phyloP scores from a whole-genome alignment of 2,329 filamentous ascomycete species.

The Pestalotiopsis fici region DNA sequence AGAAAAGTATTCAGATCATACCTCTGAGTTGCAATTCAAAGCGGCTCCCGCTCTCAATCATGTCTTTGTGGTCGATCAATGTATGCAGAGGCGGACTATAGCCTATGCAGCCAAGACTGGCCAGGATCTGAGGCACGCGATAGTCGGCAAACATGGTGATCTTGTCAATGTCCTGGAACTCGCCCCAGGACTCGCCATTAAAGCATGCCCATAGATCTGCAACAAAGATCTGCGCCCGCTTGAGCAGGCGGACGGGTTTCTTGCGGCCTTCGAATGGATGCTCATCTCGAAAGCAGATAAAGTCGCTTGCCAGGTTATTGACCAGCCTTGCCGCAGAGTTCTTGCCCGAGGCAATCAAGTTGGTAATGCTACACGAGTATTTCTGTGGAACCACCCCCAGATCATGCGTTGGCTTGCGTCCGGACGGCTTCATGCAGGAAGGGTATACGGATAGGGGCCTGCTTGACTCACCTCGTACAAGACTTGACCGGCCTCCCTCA shows the following conservation, averaged over 20 bases:
- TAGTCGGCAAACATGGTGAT: slow-evolving; percentile 99
- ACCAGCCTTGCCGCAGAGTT: slow-evolving; percentile 79
- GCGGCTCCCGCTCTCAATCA: slow-evolving; percentile 69
- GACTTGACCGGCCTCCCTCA: slow-evolving; percentile 81
- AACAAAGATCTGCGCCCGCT: slow-evolving; percentile 93
- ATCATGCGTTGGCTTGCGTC: slow-evolving; percentile 19
- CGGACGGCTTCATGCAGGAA: neutral
- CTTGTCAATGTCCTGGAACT: slow-evolving; percentile 88
- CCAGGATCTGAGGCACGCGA: slow-evolving; percentile 89
- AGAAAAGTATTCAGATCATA: slow-evolving; percentile 27
- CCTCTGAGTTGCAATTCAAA: slow-evolving; percentile 90
- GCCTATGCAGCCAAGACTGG: slow-evolving; percentile 77
- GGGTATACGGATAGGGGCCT: slow-evolving; percentile 6
- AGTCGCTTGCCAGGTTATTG: slow-evolving; percentile 80
- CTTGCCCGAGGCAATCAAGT: slow-evolving; percentile 73
- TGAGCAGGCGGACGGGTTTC: slow-evolving; percentile 77
- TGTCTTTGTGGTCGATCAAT: slow-evolving; percentile 64
- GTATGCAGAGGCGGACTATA: slow-evolving; percentile 81
- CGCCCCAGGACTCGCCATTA: slow-evolving; percentile 75
- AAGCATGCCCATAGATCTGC: slow-evolving; percentile 98
- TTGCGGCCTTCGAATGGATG: slow-evolving; percentile 71
- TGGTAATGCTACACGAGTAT: slow-evolving; percentile 73
- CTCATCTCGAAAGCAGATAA: slow-evolving; percentile 85
- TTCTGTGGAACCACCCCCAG: slow-evolving; percentile 47
- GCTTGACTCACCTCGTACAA: slow-evolving; percentile 66